Evolutionary conservation across 2,329 filamentous ascomycete genomes (phyloP).

Genomic region (Dothideomycetes sp.): DNA sequence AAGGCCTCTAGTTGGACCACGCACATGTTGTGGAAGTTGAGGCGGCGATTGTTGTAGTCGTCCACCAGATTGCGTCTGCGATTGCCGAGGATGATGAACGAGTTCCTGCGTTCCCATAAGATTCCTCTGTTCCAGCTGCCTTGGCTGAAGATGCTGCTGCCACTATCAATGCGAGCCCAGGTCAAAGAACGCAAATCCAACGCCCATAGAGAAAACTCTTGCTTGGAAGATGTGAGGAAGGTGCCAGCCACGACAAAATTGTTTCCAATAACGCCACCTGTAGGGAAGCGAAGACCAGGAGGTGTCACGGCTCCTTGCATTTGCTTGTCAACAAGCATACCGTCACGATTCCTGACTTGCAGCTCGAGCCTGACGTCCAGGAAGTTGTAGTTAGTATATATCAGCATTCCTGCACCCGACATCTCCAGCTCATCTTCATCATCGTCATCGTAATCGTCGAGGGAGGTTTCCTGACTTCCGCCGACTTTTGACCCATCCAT

Average conservation of each 20-base stretch:
- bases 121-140: constrained; percentile 97
- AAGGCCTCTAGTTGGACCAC: constrained; percentile 96
- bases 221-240: constrained; percentile 93
- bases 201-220: constrained; percentile 96
- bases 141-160: constrained; percentile 86
- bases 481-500: constrained; percentile 59
- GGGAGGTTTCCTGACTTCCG: constrained; percentile 34
- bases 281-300: constrained; percentile 87
- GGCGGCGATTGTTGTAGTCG: constrained; percentile 94
- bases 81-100: constrained; percentile 91
- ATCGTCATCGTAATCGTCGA: constrained; percentile 30
- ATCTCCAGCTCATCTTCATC: constrained; percentile 21
- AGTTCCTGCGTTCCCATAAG: constrained; percentile 85
- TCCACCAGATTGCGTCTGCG: constrained; percentile 89
- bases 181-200: constrained; percentile 78
- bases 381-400: constrained; percentile 99
- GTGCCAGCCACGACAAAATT: constrained; percentile 97
- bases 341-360: constrained; percentile 77
- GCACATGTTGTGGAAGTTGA: constrained; percentile 95
- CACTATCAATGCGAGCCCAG: constrained; percentile 93
- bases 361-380: constrained; percentile 92
- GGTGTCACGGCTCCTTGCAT: constrained; percentile 85
- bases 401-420: constrained; percentile 65
- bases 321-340: constrained; percentile 71
- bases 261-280: constrained; percentile 88